These are phyloP conservation scores for Tolypocladium capitatum DNA, from an alignment of 2,329 filamentous ascomycete species.

Conservation along the genomic window DNA sequence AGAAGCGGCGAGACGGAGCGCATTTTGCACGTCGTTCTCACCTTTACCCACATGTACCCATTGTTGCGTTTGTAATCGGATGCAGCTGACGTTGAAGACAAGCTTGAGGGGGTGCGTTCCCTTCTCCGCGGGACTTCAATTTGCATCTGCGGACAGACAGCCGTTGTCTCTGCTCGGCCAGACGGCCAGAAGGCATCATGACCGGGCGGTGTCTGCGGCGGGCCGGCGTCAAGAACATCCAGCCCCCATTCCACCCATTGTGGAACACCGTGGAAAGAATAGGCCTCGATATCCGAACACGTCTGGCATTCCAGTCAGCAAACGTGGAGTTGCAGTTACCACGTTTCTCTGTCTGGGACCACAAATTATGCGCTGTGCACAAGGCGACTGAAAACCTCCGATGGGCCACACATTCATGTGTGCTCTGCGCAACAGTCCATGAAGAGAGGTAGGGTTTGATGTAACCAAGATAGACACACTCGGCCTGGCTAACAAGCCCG, in stretches of 20 bases:
- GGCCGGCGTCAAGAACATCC: not conserved
- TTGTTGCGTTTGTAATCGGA: not conserved
- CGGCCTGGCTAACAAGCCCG: not conserved
- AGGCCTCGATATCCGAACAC: not conserved
- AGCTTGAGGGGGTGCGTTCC: too few species aligned
- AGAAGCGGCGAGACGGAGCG: not conserved
- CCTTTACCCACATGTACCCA: not conserved
- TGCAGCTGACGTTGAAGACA: not conserved
- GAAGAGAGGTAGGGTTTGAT: not conserved
- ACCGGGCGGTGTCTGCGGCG: not conserved
- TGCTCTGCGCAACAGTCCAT: not conserved
- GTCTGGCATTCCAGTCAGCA: not conserved
- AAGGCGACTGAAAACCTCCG: not conserved
- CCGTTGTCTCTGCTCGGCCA: not conserved
- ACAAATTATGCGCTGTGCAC: not conserved
- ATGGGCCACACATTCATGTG: not conserved
- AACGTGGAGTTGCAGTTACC: not conserved
- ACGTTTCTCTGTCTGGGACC: not conserved
- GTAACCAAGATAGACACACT: not conserved
- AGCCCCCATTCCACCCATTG: not conserved
- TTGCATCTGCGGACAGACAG: not conserved
- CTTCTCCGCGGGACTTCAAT: not conserved
- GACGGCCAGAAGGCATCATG: not conserved
- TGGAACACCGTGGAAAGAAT: not conserved
- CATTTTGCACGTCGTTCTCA: not conserved